Base-by-base conservation (phyloP, 805 yeast genomes). In the Hanseniaspora occidentalis region DNA sequence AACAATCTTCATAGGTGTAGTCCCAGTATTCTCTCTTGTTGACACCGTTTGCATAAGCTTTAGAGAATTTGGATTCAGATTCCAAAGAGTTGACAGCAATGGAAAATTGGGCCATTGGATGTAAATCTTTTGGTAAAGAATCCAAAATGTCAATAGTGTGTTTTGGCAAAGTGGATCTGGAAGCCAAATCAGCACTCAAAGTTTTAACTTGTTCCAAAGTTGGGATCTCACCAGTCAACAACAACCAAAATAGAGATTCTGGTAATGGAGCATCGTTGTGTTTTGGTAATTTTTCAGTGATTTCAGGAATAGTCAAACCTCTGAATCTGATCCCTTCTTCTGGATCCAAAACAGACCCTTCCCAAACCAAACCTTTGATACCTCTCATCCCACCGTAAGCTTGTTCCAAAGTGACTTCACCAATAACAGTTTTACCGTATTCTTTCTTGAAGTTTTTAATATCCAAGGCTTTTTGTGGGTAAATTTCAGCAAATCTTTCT, bases 301-400 rank as follows among this genome's bases (percentile, higher is more conserved):
- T 70, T 49, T 82, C 88, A 48, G 88, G 88, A 52, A 82, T 83
- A 48, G 92, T 81, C 60, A 71, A 69, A 52, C 89, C 89, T 64
- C 89, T 79, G 72, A 82, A 82, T 60, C 86, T 75, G 57, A 82
- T 83, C 62, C 94, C 94, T 63, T 82, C 92, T 49, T 74, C 75
- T 44, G 94, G 81, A 59, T 82, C 94, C 53, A 82, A 66, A 24
- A 81, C 89, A 38, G 89, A 80, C 49, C 89, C 89, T 70, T 82
- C 94, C 92, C 92, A 82, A 40, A 82, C 86, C 47, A 83, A 68
- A 52, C 84, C 84, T 64, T 79, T 77, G 62, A 82, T 78, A 58
- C 94, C 94, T 62, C 94, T 74, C 88, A 79, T 79, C 69, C 94
- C 94, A 67, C 94, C 94, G 65, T 81, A 83, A 31, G 86, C 88